These are phyloP conservation scores for Chloranthus sessilifolius DNA, from an alignment of 164 flowering plant genomes.

Conservation along the genomic window DNA sequence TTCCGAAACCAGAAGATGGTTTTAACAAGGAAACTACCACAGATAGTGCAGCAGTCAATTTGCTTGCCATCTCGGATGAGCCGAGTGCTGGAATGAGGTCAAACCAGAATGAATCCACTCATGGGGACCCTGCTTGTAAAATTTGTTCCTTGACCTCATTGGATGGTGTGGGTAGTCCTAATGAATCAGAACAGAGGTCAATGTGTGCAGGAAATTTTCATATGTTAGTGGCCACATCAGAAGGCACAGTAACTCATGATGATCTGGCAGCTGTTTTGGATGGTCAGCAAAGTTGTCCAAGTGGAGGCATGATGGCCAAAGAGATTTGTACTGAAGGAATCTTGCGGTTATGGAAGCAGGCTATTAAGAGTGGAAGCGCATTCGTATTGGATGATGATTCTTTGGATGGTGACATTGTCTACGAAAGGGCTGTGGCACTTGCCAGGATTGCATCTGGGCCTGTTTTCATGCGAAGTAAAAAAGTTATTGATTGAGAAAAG, in stretches of 20 bases:
- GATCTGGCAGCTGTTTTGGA: too few species aligned
- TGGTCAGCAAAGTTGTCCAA: neutral
- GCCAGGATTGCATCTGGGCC: slow-evolving; percentile 72
- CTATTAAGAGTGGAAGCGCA: slow-evolving; percentile 71
- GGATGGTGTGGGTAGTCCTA: slow-evolving; percentile 8
- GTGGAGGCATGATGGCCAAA: neutral
- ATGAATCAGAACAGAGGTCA: slow-evolving; percentile 9
- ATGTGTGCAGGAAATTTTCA: too few species aligned
- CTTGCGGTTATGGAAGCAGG: slow-evolving; percentile 44
- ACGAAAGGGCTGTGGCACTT: slow-evolving; percentile 48
- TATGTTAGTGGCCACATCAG: neutral
- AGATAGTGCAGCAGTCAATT: slow-evolving; percentile 10
- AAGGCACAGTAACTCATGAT: slow-evolving; percentile 5
- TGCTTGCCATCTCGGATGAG: slow-evolving; percentile 7
- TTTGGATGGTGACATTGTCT: slow-evolving; percentile 65
- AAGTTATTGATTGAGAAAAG: slow-evolving; percentile 19
- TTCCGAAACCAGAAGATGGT: slow-evolving; percentile 23
- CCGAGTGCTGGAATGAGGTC: slow-evolving; percentile 8
- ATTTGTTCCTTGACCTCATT: slow-evolving; percentile 8
- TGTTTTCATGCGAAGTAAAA: slow-evolving; percentile 33
- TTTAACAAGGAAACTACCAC: slow-evolving; percentile 14
- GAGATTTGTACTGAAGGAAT: slow-evolving; percentile 37
- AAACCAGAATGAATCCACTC: slow-evolving; percentile 2
- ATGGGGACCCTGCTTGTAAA: too few species aligned
- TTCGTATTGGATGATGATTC: slow-evolving; percentile 41